phyloP scores from a whole-genome alignment of 2,329 filamentous ascomycete genomes.

The Alternaria postmessia region DNA sequence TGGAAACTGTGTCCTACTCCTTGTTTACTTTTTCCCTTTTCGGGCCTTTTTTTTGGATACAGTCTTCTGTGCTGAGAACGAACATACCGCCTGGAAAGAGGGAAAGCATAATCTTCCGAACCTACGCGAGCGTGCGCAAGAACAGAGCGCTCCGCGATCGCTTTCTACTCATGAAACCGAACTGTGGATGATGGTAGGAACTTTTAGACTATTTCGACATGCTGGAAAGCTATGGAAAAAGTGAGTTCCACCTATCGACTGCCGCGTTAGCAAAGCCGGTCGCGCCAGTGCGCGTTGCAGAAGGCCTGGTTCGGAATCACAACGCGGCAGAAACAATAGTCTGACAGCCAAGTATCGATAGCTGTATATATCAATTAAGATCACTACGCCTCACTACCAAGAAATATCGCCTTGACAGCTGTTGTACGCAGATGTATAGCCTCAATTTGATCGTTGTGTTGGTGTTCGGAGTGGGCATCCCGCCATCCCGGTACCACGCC shows the following conservation, averaged over 20 bases:
- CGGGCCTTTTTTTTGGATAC: background rate
- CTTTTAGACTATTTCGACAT: background rate
- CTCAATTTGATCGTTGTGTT: background rate
- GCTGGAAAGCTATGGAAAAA: background rate
- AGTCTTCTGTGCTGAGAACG: background rate
- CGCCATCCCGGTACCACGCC: background rate
- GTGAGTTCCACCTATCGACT: background rate
- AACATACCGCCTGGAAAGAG: background rate
- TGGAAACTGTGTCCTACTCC: background rate
- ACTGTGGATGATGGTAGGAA: background rate
- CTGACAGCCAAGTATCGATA: background rate
- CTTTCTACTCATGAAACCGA: background rate
- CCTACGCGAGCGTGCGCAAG: background rate
- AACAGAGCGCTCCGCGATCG: background rate
- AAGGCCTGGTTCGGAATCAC: background rate
- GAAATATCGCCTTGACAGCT: background rate
- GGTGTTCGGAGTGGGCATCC: background rate
- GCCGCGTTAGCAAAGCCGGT: background rate
- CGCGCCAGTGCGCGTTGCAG: background rate
- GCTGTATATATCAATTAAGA: background rate
- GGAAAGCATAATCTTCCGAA: background rate
- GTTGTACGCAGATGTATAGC: background rate
- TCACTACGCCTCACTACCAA: background rate
- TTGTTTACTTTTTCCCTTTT: background rate
- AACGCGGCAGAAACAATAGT: background rate